A percentile compares a stretch with the other conserved stretches of the same genome.
Evolutionary conservation across 2,329 filamentous ascomycete genomes (phyloP).

Genomic region (Aspergillus texensis): DNA sequence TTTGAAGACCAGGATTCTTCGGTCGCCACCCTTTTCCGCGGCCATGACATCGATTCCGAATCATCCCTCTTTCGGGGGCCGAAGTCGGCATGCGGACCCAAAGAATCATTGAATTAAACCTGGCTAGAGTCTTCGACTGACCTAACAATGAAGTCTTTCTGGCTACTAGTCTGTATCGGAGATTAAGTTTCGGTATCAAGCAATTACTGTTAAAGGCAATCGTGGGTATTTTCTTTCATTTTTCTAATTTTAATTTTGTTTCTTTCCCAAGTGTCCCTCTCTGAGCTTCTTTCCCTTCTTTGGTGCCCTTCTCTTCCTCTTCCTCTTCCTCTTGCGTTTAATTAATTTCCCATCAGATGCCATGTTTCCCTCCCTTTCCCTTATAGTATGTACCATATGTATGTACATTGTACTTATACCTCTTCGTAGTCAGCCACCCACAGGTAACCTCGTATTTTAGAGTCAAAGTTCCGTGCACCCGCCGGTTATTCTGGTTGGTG

Average conservation of each 20-base stretch:
- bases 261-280: not conserved
- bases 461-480: not conserved
- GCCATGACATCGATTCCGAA: constrained; percentile 17
- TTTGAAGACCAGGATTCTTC: not conserved
- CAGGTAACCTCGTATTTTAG: not conserved
- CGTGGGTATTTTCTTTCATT: not conserved
- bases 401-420: not conserved
- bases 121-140: not conserved
- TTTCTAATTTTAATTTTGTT: not conserved
- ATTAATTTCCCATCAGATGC: not conserved
- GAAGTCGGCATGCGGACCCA: constrained; percentile 19
- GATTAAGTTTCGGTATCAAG: not conserved
- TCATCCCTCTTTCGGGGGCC: constrained; percentile 13
- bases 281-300: not conserved
- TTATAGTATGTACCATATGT: not conserved
- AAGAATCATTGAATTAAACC: not conserved
- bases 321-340: not conserved
- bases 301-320: not conserved
- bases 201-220: not conserved
- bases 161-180: not conserved
- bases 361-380: not conserved
- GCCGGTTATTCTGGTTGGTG: not conserved
- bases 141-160: not conserved
- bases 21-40: not conserved
- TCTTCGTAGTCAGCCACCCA: not conserved